phyloP scores from a whole-genome alignment of 352 stramenopile genomes.

The Vaucheria bursata region DNA sequence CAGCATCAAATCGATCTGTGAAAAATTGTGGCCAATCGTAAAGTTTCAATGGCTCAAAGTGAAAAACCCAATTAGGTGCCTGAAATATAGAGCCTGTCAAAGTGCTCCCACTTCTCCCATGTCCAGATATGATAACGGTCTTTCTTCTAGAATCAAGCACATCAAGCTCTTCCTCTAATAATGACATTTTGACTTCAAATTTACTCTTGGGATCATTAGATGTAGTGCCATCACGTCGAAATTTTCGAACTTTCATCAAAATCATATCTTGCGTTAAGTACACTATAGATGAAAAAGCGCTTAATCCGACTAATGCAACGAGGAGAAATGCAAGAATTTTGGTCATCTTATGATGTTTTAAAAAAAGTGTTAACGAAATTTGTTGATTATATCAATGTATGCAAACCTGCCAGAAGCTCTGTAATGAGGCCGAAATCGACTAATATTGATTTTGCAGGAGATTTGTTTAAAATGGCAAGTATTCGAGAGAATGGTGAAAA shows the following conservation, averaged over 20 bases:
- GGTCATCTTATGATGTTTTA: no score
- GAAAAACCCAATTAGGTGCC: background rate
- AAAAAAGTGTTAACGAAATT: no score
- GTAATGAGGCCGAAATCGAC: no score
- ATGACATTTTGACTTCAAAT: background rate
- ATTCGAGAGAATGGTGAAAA: no score
- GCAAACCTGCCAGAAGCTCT: no score
- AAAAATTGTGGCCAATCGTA: background rate
- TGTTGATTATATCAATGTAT: no score
- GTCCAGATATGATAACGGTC: background rate
- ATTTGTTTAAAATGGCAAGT: no score
- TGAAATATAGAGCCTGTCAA: constrained; percentile 2
- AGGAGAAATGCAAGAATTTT: background rate
- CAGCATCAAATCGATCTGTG: background rate
- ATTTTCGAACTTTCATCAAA: no score
- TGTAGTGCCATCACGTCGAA: background rate
- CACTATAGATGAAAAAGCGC: background rate
- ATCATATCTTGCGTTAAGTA: background rate
- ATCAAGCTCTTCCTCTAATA: no score
- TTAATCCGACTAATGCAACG: background rate
- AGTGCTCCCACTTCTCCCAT: constrained; percentile 4
- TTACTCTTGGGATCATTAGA: background rate
- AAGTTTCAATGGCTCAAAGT: constrained; percentile 10
- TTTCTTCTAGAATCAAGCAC: background rate
- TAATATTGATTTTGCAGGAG: no score